Evolutionary conservation across 306 rosid species (phyloP).

Genomic region (Cicer yamashitae): DNA sequence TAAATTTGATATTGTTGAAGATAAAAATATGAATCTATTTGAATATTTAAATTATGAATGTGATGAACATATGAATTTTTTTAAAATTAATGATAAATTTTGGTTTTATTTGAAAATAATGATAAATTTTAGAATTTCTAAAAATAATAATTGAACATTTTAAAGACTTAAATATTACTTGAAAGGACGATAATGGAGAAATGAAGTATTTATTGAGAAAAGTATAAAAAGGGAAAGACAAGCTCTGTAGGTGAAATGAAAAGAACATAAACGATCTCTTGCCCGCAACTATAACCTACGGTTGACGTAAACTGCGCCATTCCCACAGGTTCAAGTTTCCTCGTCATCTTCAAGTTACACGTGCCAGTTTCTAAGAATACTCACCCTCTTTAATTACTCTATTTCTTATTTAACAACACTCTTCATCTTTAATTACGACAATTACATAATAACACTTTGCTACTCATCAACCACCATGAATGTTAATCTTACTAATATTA

Average conservation of each 20-base stretch:
- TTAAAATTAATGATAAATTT: no score
- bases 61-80: no score
- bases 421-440: conserved; percentile 47
- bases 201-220: not conserved
- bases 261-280: conserved; percentile 42
- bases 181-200: no score
- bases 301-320: conserved; percentile 44
- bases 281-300: conserved; percentile 47
- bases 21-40: no score
- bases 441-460: conserved; percentile 27
- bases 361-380: conserved; percentile 26
- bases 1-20: no score
- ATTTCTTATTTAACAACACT: conserved; percentile 43
- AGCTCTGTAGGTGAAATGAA: conserved; percentile 29
- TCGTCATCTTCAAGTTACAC: not conserved
- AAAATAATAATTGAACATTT: no score
- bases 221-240: conserved; percentile 43
- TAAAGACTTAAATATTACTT: no score
- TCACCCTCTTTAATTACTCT: conserved; percentile 37
- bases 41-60: no score
- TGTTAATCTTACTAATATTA: conserved; percentile 4
- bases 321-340: conserved; percentile 48
- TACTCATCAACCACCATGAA: conserved; percentile 56
- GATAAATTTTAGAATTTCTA: no score
- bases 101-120: no score